phyloP scores from a whole-genome alignment of 306 rosid species.

The Dalbergia cultrata region DNA sequence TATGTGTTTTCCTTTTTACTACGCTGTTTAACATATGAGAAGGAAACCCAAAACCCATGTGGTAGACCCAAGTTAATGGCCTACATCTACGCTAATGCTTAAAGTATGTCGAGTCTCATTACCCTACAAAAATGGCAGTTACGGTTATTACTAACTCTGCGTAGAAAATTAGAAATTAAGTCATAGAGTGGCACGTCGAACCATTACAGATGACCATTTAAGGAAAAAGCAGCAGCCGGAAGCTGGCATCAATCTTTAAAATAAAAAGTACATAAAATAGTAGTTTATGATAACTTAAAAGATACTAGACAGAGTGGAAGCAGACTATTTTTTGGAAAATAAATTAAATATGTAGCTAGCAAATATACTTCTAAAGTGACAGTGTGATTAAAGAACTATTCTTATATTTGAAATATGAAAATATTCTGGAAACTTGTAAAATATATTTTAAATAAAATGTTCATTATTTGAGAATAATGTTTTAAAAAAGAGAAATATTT shows the following conservation, averaged over 20 bases:
- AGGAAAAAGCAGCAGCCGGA: neutral
- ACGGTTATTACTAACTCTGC: neutral
- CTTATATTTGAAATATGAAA: too few species aligned
- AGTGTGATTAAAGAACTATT: too few species aligned
- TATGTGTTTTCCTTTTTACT: neutral
- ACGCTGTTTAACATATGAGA: neutral
- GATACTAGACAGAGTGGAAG: too few species aligned
- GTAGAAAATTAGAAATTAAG: neutral
- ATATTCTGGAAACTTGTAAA: too few species aligned
- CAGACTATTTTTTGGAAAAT: too few species aligned
- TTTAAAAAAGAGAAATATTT: too few species aligned
- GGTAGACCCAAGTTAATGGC: conserved; percentile 41
- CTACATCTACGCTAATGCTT: conserved; percentile 47
- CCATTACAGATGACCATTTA: neutral
- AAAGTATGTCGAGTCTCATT: conserved; percentile 34
- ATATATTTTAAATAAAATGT: too few species aligned
- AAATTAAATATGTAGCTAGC: too few species aligned
- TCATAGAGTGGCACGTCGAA: neutral
- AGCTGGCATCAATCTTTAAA: neutral
- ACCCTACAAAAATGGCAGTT: conserved; percentile 42
- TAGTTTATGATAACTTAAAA: neutral
- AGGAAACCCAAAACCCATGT: conserved; percentile 46
- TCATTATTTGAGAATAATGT: too few species aligned
- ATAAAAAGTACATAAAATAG: neutral
- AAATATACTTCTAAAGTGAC: too few species aligned